Evolutionary conservation across 2,329 filamentous ascomycete species (phyloP), one percentile per base, ranked within the genome.

Genomic region (Chaetomiaceae sp.): DNA sequence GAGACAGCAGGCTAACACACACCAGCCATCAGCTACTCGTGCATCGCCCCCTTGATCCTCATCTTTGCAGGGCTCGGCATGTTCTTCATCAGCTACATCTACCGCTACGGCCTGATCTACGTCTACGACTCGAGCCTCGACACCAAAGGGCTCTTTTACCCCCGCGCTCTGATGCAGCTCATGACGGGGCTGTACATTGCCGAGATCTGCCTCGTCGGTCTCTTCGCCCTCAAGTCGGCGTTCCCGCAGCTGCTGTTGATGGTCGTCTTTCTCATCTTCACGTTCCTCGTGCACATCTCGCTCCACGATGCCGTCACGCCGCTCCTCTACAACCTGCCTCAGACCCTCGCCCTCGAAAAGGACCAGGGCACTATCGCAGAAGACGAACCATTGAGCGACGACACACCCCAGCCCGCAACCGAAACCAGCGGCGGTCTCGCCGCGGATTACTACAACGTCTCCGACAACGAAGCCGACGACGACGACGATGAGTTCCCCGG

Each of bases 121-220:
- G 88, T 94, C 14, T 85, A 83, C 44, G 87, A 91, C 61, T 80
- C 87, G 12, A 76, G 84, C 57, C 84, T 95, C 59, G 91, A 97
- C 66, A 96, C 91, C 44, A 89, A 89, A 64, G 92, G 94, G 45
- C 83, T 92, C 20, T 84, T 90, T 64, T 97, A 96, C 66, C 87
- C 90, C 1, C 87, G 89, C 22, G 91, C 89, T 5, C 78, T 97
- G 39, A 89, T 96, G 74, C 91, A 97, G 57, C 80, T 94, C 29
- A 82, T 92, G 39, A 82, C 85, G 2, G 90, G 91, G 48, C 77
- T 94, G 44, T 96, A 96, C 69, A 74, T 96, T 14, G 82, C 85
- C 1, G 84, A 92, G 63, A 72, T 91, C 51, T 91, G 88, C 68
- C 74, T 96, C 62, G 82, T 95, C 58, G 90, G 90, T 48, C 79